phyloP scores from a whole-genome alignment of 176 grass and related monocot genomes.

The Chloris gayana region DNA sequence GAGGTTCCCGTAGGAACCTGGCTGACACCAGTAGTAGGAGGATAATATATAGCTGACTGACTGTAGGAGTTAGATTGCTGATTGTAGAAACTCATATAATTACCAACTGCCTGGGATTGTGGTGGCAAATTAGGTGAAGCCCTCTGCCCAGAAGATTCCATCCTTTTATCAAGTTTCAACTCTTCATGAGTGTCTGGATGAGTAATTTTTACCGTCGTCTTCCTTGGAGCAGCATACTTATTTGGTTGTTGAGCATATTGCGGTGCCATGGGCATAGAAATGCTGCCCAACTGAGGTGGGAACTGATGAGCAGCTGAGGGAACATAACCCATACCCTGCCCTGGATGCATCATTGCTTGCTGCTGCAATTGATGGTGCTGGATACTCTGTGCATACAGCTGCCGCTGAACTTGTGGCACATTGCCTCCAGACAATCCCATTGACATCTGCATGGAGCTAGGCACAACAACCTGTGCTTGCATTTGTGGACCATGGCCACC shows the following conservation, averaged over 20 bases:
- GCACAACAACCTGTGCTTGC: conserved; percentile 54
- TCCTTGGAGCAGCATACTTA: conserved; percentile 58
- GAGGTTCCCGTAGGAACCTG: conserved; percentile 70
- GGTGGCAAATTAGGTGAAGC: conserved; percentile 49
- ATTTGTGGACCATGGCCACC: conserved; percentile 63
- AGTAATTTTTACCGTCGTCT: conserved; percentile 83
- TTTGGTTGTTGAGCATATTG: conserved; percentile 72
- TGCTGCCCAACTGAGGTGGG: conserved; percentile 60
- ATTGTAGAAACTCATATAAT: conserved; percentile 58
- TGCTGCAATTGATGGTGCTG: conserved; percentile 76
- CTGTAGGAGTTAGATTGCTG: conserved; percentile 48
- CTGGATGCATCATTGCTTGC: conserved; percentile 81
- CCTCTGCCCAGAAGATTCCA: conserved; percentile 58
- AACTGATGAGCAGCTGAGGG: conserved; percentile 61
- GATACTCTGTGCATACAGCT: conserved; percentile 56
- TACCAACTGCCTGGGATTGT: conserved; percentile 55
- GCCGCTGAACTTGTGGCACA: conserved; percentile 63
- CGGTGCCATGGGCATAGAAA: conserved; percentile 46
- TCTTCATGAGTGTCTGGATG: conserved; percentile 89
- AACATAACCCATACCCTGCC: conserved; percentile 61
- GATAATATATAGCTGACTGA: conserved; percentile 57
- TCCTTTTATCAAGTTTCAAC: conserved; percentile 76
- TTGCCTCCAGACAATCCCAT: conserved; percentile 66
- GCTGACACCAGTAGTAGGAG: conserved; percentile 40
- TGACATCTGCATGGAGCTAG: conserved; percentile 80